Percentiles rank a stretch among this genome's conserved stretches.
These are phyloP conservation scores for Lepidium didymum DNA, from an alignment of 345 rosid species.

Conservation along the genomic window DNA sequence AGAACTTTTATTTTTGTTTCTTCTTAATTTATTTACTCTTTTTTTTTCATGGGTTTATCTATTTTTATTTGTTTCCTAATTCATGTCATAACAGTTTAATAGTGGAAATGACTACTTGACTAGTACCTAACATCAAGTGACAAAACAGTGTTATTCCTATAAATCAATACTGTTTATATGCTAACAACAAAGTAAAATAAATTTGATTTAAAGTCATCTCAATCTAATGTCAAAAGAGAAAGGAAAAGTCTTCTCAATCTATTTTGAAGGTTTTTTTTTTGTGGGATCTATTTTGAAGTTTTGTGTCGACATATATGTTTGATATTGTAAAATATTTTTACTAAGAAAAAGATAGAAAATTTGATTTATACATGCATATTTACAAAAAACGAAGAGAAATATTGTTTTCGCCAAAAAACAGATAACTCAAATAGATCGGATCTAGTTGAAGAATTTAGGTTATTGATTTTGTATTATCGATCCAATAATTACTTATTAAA, in stretches of 20 bases:
- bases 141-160: background rate
- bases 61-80: too few species aligned
- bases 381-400: background rate
- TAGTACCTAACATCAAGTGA: conserved; percentile 5
- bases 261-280: background rate
- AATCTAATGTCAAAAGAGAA: too few species aligned
- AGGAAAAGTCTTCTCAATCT: background rate
- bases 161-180: background rate
- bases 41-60: too few species aligned
- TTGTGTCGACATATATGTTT: background rate
- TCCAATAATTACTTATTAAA: too few species aligned
- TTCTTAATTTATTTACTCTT: too few species aligned
- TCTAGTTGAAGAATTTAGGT: too few species aligned
- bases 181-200: background rate
- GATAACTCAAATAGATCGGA: too few species aligned
- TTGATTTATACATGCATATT: background rate
- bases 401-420: too few species aligned
- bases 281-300: background rate
- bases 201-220: too few species aligned
- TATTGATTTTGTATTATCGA: too few species aligned
- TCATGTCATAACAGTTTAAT: background rate
- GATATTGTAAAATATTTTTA: background rate
- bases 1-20: too few species aligned
- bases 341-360: background rate
- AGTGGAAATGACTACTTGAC: background rate